phyloP scores from a whole-genome alignment of 2,329 filamentous ascomycete species.

The Alternaria viburni region DNA sequence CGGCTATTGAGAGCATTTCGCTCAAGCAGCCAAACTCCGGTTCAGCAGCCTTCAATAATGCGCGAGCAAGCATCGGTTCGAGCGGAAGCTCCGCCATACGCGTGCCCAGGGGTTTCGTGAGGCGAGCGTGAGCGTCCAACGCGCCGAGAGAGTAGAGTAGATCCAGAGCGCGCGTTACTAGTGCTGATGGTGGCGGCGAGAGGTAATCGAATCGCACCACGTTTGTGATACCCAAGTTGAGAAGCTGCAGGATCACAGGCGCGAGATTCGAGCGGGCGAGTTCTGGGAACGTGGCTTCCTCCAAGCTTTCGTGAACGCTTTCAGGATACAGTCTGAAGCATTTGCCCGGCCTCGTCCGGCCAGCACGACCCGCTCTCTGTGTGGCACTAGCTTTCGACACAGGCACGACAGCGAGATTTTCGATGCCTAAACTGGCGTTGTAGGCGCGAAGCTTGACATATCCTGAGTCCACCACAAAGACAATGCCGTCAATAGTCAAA shows the following conservation, averaged over 20 bases:
- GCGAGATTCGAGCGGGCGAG: conserved; percentile 92
- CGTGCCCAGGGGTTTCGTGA: conserved; percentile 85
- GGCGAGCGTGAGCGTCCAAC: conserved; percentile 85
- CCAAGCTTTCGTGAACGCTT: conserved; percentile 68
- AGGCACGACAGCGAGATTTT: conserved; percentile 80
- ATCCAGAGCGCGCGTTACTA: conserved; percentile 85
- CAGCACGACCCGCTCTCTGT: conserved; percentile 88
- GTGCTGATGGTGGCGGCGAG: conserved; percentile 81
- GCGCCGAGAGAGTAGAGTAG: conserved; percentile 86
- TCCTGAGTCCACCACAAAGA: conserved; percentile 88
- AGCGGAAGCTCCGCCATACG: conserved; percentile 93
- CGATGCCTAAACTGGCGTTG: conserved; percentile 83
- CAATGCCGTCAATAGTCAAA: conserved; percentile 89
- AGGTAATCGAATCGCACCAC: conserved; percentile 89
- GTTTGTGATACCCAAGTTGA: conserved; percentile 94
- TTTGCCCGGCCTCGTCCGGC: conserved; percentile 87
- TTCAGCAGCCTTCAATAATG: conserved; percentile 72
- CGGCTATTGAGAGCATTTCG: conserved; percentile 89
- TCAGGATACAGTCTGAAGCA: conserved; percentile 94
- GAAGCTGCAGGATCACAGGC: conserved; percentile 86
- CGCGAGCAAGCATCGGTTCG: conserved; percentile 95
- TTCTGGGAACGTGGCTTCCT: conserved; percentile 80
- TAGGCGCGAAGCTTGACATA: conserved; percentile 91
- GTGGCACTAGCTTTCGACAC: conserved; percentile 92
- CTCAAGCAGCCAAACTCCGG: conserved; percentile 75